Conservation (phyloP, 1,139 yeast species). For the Trichomonascaceae sp. region DNA sequence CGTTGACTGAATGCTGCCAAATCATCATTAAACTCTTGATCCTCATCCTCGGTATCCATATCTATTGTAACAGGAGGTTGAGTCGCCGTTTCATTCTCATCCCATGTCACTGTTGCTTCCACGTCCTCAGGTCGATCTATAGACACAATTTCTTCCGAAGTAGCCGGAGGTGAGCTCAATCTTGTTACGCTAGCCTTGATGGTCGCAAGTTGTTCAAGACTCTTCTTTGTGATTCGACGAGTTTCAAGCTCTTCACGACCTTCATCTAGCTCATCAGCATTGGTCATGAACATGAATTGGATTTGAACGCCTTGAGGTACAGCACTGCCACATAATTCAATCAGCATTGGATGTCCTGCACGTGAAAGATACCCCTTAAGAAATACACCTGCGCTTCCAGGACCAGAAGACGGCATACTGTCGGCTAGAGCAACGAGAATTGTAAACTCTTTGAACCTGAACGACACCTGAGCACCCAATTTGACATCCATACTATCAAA, state of each 20-base stretch:
- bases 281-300: conserved; percentile 17
- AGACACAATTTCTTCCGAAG: background rate
- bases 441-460: conserved; percentile 27
- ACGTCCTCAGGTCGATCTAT: conserved; percentile 1
- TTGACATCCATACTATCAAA: conserved; percentile 22
- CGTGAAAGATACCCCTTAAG: conserved; percentile 19
- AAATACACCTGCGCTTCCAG: conserved; percentile 20
- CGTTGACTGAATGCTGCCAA: conserved; percentile 2
- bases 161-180: background rate
- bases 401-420: background rate
- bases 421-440: conserved; percentile 1
- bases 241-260: conserved; percentile 2
- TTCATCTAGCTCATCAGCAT: conserved; percentile 9
- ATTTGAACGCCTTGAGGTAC: conserved; percentile 17
- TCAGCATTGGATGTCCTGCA: conserved; percentile 26
- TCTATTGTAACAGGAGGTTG: conserved; percentile 4
- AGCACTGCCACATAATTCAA: conserved; percentile 16
- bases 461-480: conserved; percentile 19
- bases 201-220: background rate
- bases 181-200: background rate
- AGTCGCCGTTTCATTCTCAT: conserved; percentile 2
- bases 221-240: background rate
- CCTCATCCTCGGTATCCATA: conserved; percentile 11
- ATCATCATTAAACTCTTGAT: conserved; percentile 9
- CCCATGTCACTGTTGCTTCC: conserved; percentile 9